phyloP scores from a whole-genome alignment of 2,329 filamentous ascomycete genomes.

The Arthrobotrys sinensis region DNA sequence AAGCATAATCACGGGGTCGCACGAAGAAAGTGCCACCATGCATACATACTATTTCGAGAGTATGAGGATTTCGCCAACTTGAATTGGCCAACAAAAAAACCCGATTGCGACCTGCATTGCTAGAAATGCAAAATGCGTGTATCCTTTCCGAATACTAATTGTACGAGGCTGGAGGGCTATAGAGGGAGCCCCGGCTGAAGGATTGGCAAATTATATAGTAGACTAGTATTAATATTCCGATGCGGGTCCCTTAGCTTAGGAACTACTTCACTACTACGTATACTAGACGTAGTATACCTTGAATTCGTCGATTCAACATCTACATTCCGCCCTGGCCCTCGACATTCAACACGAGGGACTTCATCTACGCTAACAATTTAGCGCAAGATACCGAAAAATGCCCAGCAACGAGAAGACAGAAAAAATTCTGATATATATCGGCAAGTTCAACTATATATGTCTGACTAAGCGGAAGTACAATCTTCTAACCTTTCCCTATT shows the following conservation, averaged over 20 bases:
- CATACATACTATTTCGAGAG: background rate
- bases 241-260: too few species aligned
- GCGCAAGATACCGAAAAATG: conserved; percentile 13
- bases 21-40: conserved; percentile 6
- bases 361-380: background rate
- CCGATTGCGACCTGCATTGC: background rate
- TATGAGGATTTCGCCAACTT: background rate
- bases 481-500: background rate
- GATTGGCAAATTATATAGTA: background rate
- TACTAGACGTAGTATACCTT: background rate
- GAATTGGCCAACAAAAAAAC: background rate
- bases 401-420: conserved; percentile 20
- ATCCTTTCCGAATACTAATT: conserved; percentile 22
- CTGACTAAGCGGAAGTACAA: too few species aligned
- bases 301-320: conserved; percentile 37
- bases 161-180: background rate
- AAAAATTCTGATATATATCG: conserved; percentile 42
- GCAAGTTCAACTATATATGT: too few species aligned
- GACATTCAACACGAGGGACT: conserved; percentile 22
- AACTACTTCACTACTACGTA: too few species aligned
- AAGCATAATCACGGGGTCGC: conserved; percentile 10
- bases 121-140: conserved; percentile 13
- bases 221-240: conserved; percentile 27
- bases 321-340: background rate
- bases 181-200: background rate